A percentile compares a stretch with the other conserved stretches of the same genome.
phyloP scores from a whole-genome alignment of 352 stramenopile species.

The Thraustochytrium sp. region DNA sequence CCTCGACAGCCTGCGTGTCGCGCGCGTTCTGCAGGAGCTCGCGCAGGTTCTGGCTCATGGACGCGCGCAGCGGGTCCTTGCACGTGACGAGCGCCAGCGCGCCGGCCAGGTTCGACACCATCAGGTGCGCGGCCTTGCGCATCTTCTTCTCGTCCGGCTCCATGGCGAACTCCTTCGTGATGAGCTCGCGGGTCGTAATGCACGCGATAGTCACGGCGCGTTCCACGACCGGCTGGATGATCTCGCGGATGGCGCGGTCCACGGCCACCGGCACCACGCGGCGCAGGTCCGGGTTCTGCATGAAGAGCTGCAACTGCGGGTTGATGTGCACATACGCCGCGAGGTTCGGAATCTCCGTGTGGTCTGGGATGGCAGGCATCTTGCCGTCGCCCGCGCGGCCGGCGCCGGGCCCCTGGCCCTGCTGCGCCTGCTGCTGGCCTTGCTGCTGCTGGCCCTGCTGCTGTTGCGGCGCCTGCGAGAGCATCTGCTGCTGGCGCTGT shows the following conservation, averaged over 20 bases:
- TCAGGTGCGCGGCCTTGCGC: slow-evolving; percentile 92
- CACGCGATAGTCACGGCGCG: slow-evolving; percentile 96
- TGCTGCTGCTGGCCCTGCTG: not conserved
- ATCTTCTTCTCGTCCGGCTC: slow-evolving; percentile 88
- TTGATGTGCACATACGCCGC: slow-evolving; percentile 96
- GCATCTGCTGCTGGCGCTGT: not conserved
- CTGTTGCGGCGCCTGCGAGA: not conserved
- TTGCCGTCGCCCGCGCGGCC: not conserved
- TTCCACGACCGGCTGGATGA: slow-evolving; percentile 97
- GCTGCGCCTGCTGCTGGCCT: not conserved
- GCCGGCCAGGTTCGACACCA: slow-evolving; percentile 95
- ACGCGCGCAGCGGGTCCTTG: slow-evolving; percentile 91
- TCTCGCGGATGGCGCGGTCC: slow-evolving; percentile 94
- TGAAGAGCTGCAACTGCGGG: slow-evolving; percentile 82
- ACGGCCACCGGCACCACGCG: slow-evolving; percentile 91
- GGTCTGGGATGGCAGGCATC: slow-evolving; percentile 58
- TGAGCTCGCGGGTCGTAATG: slow-evolving; percentile 94
- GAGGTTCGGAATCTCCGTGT: slow-evolving; percentile 96
- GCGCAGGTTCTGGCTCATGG: slow-evolving; percentile 91
- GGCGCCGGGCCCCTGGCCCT: not conserved
- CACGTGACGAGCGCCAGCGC: slow-evolving; percentile 95
- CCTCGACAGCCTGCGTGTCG: slow-evolving; percentile 66
- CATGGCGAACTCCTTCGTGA: slow-evolving; percentile 99
- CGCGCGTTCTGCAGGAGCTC: slow-evolving; percentile 73
- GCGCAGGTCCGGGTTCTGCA: slow-evolving; percentile 65